These are phyloP conservation scores for Melastoma candidum DNA, from an alignment of 441 rosid species.

Conservation along the genomic window DNA sequence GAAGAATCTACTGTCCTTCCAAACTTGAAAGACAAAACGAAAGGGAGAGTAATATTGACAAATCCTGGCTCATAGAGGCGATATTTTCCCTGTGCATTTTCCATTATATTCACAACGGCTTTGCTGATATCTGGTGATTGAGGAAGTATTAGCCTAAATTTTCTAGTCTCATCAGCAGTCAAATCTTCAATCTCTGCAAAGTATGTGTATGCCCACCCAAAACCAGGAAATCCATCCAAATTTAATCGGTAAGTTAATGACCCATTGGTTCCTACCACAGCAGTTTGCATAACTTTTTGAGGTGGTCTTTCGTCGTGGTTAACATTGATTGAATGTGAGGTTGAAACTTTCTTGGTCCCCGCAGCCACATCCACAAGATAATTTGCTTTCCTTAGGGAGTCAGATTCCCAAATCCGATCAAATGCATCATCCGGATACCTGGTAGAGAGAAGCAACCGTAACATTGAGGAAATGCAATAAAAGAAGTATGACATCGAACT, in stretches of 20 bases:
- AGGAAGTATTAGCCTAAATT: constrained; percentile 78
- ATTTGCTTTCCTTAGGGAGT: constrained; percentile 63
- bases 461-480: background rate
- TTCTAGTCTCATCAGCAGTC: constrained; percentile 56
- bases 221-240: constrained; percentile 87
- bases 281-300: constrained; percentile 94
- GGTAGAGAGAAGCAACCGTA: constrained; percentile 12
- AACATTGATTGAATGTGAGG: constrained; percentile 42
- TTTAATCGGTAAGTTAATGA: constrained; percentile 74
- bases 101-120: constrained; percentile 71
- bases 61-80: constrained; percentile 84
- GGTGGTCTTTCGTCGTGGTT: constrained; percentile 50
- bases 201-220: constrained; percentile 81
- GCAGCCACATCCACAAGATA: constrained; percentile 91
- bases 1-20: constrained; percentile 79
- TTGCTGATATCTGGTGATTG: constrained; percentile 68
- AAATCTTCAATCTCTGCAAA: constrained; percentile 89
- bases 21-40: constrained; percentile 70
- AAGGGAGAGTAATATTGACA: constrained; percentile 66
- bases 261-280: constrained; percentile 94
- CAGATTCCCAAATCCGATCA: constrained; percentile 96
- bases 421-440: constrained; percentile 98
- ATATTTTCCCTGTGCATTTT: constrained; percentile 74
- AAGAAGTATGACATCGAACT: too few species aligned
- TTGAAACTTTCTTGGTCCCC: constrained; percentile 70